Conservation (phyloP, 305 asterid genomes). For the Stenogyne calaminthoides region DNA sequence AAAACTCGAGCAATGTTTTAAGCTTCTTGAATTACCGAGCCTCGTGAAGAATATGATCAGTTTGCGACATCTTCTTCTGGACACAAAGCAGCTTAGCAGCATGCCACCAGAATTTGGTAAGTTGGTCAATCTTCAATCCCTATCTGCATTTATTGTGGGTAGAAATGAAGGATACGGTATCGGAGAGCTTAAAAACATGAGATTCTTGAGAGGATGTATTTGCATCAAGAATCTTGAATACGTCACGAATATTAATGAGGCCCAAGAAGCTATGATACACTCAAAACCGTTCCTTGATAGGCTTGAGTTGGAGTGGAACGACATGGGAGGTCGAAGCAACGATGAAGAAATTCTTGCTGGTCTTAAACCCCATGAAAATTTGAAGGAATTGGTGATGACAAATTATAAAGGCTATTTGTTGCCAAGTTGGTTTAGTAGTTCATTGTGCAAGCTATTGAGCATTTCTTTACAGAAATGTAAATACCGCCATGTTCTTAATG, state of each 20-base stretch:
- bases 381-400: constrained; percentile 36
- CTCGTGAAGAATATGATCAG: constrained; percentile 42
- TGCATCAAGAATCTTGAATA: constrained; percentile 47
- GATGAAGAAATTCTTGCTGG: constrained; percentile 35
- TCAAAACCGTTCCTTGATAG: constrained; percentile 42
- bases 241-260: constrained; percentile 32
- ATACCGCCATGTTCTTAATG: constrained; percentile 20
- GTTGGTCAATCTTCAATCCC: constrained; percentile 47
- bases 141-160: constrained; percentile 43
- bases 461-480: constrained; percentile 36
- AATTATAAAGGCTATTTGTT: constrained; percentile 40
- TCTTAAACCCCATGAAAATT: constrained; percentile 50
- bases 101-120: constrained; percentile 51
- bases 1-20: constrained; percentile 39
- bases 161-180: constrained; percentile 34
- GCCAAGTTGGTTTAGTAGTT: constrained; percentile 40
- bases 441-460: constrained; percentile 35
- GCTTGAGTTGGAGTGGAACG: constrained; percentile 41
- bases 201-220: constrained; percentile 47
- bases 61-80: constrained; percentile 46
- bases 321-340: neutral
- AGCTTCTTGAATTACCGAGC: constrained; percentile 40
- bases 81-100: constrained; percentile 27
- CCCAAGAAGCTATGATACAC: constrained; percentile 38
- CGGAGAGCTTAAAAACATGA: constrained; percentile 43